Conservation (phyloP, 2,329 filamentous ascomycete species). For the Tolypocladium tropicale region DNA sequence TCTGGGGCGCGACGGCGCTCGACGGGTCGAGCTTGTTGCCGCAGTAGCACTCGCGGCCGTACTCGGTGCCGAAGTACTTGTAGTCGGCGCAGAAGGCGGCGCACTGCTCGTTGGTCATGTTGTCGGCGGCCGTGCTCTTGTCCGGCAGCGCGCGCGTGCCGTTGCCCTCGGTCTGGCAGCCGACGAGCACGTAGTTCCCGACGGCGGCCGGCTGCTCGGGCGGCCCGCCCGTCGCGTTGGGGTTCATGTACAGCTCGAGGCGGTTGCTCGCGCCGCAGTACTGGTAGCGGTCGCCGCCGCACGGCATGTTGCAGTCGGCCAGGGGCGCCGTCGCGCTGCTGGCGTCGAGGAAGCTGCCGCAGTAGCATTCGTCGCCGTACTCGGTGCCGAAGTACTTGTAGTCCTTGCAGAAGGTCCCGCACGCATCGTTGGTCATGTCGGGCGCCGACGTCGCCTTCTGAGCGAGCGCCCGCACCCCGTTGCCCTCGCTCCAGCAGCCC, state of each 20-base stretch:
- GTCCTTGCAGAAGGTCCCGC: slow-evolving; percentile 21
- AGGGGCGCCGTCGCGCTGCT: slow-evolving; percentile 16
- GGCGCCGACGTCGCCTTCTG: slow-evolving; percentile 12
- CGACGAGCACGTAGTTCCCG: slow-evolving; percentile 20
- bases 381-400: slow-evolving; percentile 32
- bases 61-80: slow-evolving; percentile 25
- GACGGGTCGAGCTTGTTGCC: slow-evolving; percentile 17
- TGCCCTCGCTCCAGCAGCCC: slow-evolving; percentile 31
- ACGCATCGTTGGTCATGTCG: slow-evolving; percentile 23
- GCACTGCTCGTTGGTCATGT: slow-evolving; percentile 23
- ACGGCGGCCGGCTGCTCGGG: slow-evolving; percentile 20
- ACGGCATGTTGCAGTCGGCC: slow-evolving; percentile 23
- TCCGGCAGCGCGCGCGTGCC: slow-evolving; percentile 21
- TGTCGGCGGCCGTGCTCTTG: slow-evolving; percentile 10
- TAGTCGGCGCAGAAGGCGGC: slow-evolving; percentile 19
- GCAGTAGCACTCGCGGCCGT: slow-evolving; percentile 27
- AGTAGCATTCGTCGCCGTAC: slow-evolving; percentile 29
- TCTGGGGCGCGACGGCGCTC: slow-evolving; percentile 15
- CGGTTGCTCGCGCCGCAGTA: slow-evolving; percentile 24
- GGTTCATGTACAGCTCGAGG: slow-evolving; percentile 22
- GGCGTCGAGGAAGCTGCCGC: slow-evolving; percentile 19
- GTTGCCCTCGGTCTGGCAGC: slow-evolving; percentile 26
- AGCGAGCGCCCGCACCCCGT: slow-evolving; percentile 22
- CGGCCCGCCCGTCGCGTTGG: slow-evolving; percentile 12
- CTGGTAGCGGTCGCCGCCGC: slow-evolving; percentile 19